Evolutionary conservation across 257 asterid genomes (phyloP).

Genomic region (Ballota nigra): DNA sequence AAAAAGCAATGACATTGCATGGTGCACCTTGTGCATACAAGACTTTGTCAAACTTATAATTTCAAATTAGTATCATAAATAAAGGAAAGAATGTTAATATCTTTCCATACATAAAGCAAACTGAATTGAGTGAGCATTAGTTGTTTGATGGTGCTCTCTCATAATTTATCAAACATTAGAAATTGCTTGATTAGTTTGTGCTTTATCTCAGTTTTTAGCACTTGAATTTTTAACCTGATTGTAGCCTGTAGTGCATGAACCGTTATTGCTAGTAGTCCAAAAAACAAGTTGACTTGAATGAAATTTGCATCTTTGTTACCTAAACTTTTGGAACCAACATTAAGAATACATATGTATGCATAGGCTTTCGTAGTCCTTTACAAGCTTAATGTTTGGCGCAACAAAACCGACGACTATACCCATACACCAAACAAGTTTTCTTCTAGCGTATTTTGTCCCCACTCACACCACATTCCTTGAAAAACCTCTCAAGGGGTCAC

Average conservation of each 20-base stretch:
- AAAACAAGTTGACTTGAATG: not conserved
- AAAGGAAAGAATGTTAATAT: slow-evolving; percentile 32
- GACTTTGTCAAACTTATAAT: not conserved
- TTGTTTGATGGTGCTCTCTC: not conserved
- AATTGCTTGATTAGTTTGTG: not conserved
- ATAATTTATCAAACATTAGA: not conserved
- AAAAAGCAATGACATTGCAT: no score
- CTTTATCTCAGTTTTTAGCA: not conserved
- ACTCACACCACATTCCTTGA: not conserved
- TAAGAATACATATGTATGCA: not conserved
- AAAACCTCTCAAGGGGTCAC: not conserved
- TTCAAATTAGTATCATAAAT: slow-evolving; percentile 6
- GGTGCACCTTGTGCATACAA: no score
- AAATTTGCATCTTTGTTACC: not conserved
- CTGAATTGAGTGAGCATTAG: not conserved
- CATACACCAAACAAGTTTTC: not conserved
- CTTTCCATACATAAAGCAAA: not conserved
- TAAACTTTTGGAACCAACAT: not conserved
- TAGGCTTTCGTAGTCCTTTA: not conserved
- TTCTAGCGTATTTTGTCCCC: not conserved
- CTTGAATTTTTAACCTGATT: not conserved
- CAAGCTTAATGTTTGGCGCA: no score
- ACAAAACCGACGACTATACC: not conserved
- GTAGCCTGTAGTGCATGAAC: not conserved
- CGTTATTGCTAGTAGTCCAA: not conserved